Percentiles rank a stretch among this genome's conserved stretches.
Evolutionary conservation across 768 basidiomycete species (phyloP).

Genomic region (Lactifluus subvellereus): DNA sequence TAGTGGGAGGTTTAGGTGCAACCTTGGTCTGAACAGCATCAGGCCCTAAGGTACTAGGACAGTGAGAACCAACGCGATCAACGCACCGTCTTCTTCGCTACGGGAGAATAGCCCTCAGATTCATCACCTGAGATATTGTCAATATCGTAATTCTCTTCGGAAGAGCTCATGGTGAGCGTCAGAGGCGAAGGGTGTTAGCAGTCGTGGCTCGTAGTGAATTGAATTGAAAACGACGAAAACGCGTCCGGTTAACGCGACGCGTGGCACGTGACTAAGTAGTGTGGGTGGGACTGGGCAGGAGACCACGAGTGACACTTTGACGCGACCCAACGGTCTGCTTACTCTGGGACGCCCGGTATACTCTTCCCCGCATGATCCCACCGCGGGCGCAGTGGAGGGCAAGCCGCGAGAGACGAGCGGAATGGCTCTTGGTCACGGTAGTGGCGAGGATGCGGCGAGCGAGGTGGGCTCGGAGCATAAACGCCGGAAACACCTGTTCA

Average conservation of each 20-base stretch:
- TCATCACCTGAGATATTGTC: conserved; percentile 55
- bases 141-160: conserved; percentile 66
- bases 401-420: no score
- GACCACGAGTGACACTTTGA: no score
- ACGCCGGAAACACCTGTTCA: no score
- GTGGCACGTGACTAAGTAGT: conserved; percentile 15
- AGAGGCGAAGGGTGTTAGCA: not conserved
- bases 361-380: no score
- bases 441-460: no score
- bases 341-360: no score
- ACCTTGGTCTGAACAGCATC: conserved; percentile 37
- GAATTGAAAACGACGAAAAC: not conserved
- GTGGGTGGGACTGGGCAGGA: no score
- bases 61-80: conserved; percentile 24
- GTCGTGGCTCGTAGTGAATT: not conserved
- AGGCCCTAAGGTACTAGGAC: conserved; percentile 6
- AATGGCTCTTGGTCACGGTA: no score
- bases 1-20: conserved; percentile 39
- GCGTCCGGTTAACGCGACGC: conserved; percentile 1
- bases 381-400: no score
- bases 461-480: no score
- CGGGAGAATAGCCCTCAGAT: conserved; percentile 61
- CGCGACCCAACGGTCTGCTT: no score
- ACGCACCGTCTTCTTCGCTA: conserved; percentile 43
- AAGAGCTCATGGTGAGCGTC: conserved; percentile 56